Percentiles rank a stretch among this genome's conserved stretches.
Evolutionary conservation across 139 green algal genomes (phyloP).

Genomic region (Coelastrella sp.): DNA sequence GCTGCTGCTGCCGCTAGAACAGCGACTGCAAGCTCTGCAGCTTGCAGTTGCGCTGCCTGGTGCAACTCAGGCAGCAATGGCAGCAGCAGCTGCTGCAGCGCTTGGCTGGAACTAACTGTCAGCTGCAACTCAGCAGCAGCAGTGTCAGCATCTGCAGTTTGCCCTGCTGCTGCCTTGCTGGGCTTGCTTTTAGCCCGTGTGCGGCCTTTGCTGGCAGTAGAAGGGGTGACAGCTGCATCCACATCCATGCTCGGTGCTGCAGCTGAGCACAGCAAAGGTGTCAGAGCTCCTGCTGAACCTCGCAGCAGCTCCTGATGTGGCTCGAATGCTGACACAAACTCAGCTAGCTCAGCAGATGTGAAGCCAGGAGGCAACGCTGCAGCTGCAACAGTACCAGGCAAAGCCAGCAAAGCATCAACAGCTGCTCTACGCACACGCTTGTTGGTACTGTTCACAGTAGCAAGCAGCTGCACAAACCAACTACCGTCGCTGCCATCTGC

Average conservation of each 20-base stretch:
- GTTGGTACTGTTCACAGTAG: slow-evolving; percentile 13
- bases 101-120: neutral
- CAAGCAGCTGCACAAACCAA: slow-evolving; percentile 50
- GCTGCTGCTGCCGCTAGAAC: slow-evolving; percentile 18
- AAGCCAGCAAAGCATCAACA: neutral
- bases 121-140: slow-evolving; percentile 36
- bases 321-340: slow-evolving; percentile 7
- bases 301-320: slow-evolving; percentile 3
- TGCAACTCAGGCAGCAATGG: slow-evolving; percentile 10
- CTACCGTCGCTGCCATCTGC: neutral
- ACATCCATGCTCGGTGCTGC: slow-evolving; percentile 21
- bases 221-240: no score
- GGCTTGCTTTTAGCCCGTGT: neutral
- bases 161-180: neutral
- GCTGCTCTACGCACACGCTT: slow-evolving; percentile 38
- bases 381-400: neutral
- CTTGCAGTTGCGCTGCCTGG: neutral
- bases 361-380: neutral
- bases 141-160: neutral
- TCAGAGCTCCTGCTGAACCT: neutral
- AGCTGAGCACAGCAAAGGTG: slow-evolving; percentile 17
- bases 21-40: slow-evolving; percentile 26
- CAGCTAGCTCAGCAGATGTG: neutral
- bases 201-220: neutral
- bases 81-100: slow-evolving; percentile 24